Conservation (phyloP, 176 grass and related monocot species). For the Paspalum notatum region DNA sequence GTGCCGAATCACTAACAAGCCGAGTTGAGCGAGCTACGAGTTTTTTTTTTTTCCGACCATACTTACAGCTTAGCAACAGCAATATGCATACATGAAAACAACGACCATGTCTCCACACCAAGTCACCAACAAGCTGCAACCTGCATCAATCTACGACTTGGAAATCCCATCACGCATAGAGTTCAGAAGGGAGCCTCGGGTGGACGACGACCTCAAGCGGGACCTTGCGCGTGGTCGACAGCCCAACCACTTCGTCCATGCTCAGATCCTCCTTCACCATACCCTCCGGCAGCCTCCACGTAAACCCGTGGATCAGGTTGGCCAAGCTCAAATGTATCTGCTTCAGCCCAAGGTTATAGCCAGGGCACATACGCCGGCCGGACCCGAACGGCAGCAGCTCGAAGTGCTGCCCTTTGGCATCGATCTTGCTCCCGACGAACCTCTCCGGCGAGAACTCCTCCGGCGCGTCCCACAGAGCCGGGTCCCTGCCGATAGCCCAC, state of each 20-base stretch:
- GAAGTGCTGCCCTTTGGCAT: conserved; percentile 47
- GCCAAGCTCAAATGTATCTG: conserved; percentile 43
- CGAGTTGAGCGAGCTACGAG: too few relatives aligned
- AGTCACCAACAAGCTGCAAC: too few relatives aligned
- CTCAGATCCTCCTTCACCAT: background rate
- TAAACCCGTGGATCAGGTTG: conserved; percentile 43
- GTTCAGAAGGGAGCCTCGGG: background rate
- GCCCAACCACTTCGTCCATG: conserved; percentile 25
- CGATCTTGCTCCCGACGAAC: conserved; percentile 45
- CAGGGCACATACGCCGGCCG: conserved; percentile 53
- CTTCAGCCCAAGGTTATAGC: conserved; percentile 48
- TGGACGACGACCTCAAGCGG: background rate
- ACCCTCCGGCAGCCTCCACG: conserved; percentile 14
- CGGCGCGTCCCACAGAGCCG: conserved; percentile 2
- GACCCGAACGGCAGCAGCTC: conserved; percentile 59
- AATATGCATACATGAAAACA: too few relatives aligned
- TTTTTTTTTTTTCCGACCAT: too few relatives aligned
- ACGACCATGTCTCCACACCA: too few relatives aligned
- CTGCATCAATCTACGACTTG: background rate
- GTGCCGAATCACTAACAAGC: too few relatives aligned
- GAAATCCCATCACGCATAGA: background rate
- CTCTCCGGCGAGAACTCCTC: conserved; percentile 48
- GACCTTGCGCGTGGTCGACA: conserved; percentile 15
- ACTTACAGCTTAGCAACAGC: too few relatives aligned
- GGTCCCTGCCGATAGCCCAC: background rate